These are phyloP conservation scores for Monotropa hypopitys DNA, from an alignment of 179 eudicot species.

Conservation along the genomic window DNA sequence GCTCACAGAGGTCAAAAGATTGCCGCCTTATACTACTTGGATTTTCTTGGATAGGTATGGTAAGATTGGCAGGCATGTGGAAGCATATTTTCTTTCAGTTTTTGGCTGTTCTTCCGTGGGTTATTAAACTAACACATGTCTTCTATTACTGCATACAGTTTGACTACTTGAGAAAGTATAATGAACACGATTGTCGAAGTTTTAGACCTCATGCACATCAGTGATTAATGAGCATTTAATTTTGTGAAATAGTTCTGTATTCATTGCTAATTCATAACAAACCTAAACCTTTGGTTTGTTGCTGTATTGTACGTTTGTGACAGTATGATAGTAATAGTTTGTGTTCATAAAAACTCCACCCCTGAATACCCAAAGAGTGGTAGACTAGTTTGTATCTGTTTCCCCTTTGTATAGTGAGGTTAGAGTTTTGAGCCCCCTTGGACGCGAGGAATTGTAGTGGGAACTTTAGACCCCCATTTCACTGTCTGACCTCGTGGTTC, in stretches of 20 bases:
- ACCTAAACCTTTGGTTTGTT: background rate
- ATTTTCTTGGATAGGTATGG: constrained; percentile 80
- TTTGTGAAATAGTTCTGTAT: background rate
- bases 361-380: background rate
- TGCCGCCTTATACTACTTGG: constrained; percentile 98
- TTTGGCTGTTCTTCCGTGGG: background rate
- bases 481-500: background rate
- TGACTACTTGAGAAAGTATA: background rate
- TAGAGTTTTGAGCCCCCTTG: constrained; percentile 3
- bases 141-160: constrained; percentile 1
- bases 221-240: background rate
- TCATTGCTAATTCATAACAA: background rate
- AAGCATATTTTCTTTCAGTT: background rate
- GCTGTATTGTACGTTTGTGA: background rate
- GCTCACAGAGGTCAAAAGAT: constrained; percentile 62
- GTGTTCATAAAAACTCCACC: background rate
- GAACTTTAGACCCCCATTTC: background rate
- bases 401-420: background rate
- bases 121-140: background rate
- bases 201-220: background rate
- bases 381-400: background rate
- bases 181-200: background rate
- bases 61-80: background rate
- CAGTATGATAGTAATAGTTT: background rate
- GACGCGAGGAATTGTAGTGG: background rate